Percentiles rank a stretch among this genome's conserved stretches.
These are phyloP conservation scores for Malus hybrid DNA, from an alignment of 331 rosid genomes.

Conservation along the genomic window DNA sequence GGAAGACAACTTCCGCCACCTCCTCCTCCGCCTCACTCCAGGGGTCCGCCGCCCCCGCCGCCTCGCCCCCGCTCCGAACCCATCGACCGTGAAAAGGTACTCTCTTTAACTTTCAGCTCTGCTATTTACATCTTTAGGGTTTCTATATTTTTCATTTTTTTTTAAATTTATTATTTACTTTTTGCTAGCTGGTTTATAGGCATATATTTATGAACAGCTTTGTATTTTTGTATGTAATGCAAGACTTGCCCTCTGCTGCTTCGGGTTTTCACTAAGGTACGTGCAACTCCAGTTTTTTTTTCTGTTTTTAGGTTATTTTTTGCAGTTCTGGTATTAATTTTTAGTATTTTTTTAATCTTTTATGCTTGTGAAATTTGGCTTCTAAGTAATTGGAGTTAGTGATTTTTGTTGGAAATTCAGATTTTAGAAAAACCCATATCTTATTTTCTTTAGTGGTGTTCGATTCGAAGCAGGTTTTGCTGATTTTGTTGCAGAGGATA, in stretches of 20 bases:
- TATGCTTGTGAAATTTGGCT: not conserved
- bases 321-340: not conserved
- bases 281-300: not conserved
- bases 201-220: not conserved
- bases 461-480: not conserved
- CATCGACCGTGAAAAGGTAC: constrained; percentile 92
- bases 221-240: constrained; percentile 2
- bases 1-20: constrained; percentile 32
- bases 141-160: not conserved
- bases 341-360: not conserved
- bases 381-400: not conserved
- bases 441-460: too few relatives aligned
- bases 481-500: not conserved
- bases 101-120: too few relatives aligned
- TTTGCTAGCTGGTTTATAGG: not conserved
- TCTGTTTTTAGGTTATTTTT: not conserved
- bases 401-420: too few relatives aligned
- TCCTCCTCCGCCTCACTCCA: constrained; percentile 13
- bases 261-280: constrained; percentile 86
- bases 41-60: constrained; percentile 32
- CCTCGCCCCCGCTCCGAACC: constrained; percentile 45
- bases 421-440: too few relatives aligned
- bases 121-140: not conserved
- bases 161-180: not conserved
- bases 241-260: constrained; percentile 82